Conservation (phyloP, 2,329 filamentous ascomycete genomes). For the Ophiostoma ips region DNA sequence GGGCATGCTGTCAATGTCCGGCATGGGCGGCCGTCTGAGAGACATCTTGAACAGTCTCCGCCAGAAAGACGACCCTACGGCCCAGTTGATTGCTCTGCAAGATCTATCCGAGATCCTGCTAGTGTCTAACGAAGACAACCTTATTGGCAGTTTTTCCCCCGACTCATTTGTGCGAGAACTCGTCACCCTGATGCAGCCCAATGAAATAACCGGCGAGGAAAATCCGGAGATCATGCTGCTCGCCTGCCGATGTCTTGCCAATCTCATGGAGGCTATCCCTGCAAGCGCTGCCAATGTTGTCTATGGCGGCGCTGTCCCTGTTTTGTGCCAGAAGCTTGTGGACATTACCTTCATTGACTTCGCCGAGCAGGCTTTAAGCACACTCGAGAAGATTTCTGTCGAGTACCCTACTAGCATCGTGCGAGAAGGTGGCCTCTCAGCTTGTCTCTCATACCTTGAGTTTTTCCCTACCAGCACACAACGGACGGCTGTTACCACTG, state of each 20-base stretch:
- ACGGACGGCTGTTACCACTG: slow-evolving; percentile 89
- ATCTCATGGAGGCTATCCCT: slow-evolving; percentile 92
- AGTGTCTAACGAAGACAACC: slow-evolving; percentile 90
- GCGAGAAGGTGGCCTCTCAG: slow-evolving; percentile 83
- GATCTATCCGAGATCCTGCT: slow-evolving; percentile 87
- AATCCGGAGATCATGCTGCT: slow-evolving; percentile 96
- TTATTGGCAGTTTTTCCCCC: slow-evolving; percentile 87
- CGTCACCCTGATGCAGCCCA: slow-evolving; percentile 79
- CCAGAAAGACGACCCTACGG: slow-evolving; percentile 69
- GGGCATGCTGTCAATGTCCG: slow-evolving; percentile 89
- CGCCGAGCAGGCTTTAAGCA: slow-evolving; percentile 92
- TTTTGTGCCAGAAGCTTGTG: slow-evolving; percentile 85
- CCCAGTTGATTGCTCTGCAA: slow-evolving; percentile 84
- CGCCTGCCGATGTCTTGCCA: slow-evolving; percentile 88
- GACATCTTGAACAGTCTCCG: slow-evolving; percentile 64
- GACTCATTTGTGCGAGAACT: slow-evolving; percentile 94
- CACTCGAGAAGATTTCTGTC: slow-evolving; percentile 90
- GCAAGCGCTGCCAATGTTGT: slow-evolving; percentile 90
- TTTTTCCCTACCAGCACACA: slow-evolving; percentile 98
- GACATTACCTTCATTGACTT: slow-evolving; percentile 97
- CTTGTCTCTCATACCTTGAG: slow-evolving; percentile 90
- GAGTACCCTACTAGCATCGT: slow-evolving; percentile 94
- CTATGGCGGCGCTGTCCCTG: slow-evolving; percentile 89
- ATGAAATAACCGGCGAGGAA: slow-evolving; percentile 67
- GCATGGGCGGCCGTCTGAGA: slow-evolving; percentile 64